Base-by-base conservation (phyloP, 73 alveolate genomes). In the Paramecium octaurelia region DNA sequence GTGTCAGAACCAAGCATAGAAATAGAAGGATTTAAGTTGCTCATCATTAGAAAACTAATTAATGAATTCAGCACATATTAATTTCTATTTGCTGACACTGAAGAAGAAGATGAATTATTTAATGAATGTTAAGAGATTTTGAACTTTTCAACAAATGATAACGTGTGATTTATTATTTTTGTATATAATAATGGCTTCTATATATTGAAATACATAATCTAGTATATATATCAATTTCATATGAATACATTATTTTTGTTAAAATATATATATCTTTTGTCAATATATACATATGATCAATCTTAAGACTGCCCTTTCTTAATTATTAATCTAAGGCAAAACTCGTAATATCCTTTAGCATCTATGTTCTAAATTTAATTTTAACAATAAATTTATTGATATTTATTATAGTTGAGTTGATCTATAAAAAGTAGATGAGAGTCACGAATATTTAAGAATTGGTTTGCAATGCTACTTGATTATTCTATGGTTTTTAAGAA, bases 71-170 rank as follows among this genome's bases (percentile, higher is more conserved):
- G 21, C n/a, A 73, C 38, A 14, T 36, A 36, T 73, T 38, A 35
- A 20, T 73, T 73, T 16, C 18, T 73, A 16, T 73, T 73, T 73
- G 59, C 38, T 31, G 87, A 73, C 18, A 73, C 87, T 29, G 57
- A 73, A 40, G 87, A 73, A 73, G 87, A 73, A 73, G 87, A 73
- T 73, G 64, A 73, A 10, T 11, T 73, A 73, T 29, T 73, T 31
- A 73, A 73, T 36, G 87, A 73, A 73, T 73, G 46, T 64, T 64
- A 64, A 64, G 18, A 64, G 27, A 64, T 64, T 7, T 54, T 54
- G 14, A 54, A 18, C n/a, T 54, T 54, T 18, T 18, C 69, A 18
- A 54, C 35, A 8, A 54, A n/a, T 18, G 14, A 18, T 4, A 18
- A 18, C 5, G 69, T 16, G 23, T 54, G 69, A 18, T 54, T 54